Evolutionary conservation across 1,284 basidiomycete genomes (phyloP), one percentile per base, ranked within the genome.

Genomic region (Apiotrichum gamsii): DNA sequence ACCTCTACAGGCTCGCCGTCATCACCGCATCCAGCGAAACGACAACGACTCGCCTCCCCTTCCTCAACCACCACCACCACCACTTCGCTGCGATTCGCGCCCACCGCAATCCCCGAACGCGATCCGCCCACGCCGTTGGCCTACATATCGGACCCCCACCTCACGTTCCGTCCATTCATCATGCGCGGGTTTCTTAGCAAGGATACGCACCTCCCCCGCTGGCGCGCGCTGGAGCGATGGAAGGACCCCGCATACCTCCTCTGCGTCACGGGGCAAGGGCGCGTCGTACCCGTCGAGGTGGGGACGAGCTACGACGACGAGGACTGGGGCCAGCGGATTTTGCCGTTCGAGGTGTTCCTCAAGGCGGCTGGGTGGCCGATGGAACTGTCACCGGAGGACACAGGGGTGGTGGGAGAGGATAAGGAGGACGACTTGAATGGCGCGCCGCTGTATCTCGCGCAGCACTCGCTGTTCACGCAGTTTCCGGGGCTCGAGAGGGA

Each of bases 281-380:
- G 94, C 14, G 71, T 89, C 8, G 86, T 97, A 1, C 94, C 94
- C 5, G 82, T 97, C 10, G 94, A 98, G 70, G 75, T 94, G 21
- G 94, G 94, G 4, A 69, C 73, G 37, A 85, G 90, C 62, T 98
- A 98, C 68, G 81, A 87, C 28, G 76, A 78, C 13, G 78, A 80
- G 18, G 80, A 81, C 38, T 98, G 94, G 94, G 78, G 79, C 0
- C 94, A 95, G 69, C 73, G 73, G 51, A 76, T 97, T 48, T 80
- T 95, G 67, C 61, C 70, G 19, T 95, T 90, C 82, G 82, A 85
- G 28, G 76, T 75, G 4, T 91, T 97, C 62, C 74, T 91, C 13
- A 51, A 70, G 5, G 72, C 72, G 14, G 75, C 87, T 8, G 75
- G 80, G 38, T 75, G 75, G 50, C 31, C n/a, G 5, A 14, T 5